These are phyloP conservation scores for Phylloporus sp. DNA, from an alignment of 1,284 basidiomycete genomes.

Conservation along the genomic window DNA sequence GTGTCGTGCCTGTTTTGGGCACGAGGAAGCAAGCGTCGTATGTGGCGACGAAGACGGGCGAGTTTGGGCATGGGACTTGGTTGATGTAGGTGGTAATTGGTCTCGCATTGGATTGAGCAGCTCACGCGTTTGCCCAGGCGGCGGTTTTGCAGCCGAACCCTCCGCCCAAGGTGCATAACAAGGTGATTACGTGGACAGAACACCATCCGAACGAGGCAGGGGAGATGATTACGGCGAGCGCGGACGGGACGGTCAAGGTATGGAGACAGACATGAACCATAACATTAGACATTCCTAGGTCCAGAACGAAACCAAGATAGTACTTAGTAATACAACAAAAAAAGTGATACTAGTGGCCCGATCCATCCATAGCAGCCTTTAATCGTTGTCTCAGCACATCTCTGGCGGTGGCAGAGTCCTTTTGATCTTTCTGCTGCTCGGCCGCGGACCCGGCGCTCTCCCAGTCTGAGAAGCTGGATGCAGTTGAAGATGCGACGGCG, in stretches of 20 bases:
- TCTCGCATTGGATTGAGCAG: neutral
- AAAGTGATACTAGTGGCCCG: conserved; percentile 18
- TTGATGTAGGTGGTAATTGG: conserved; percentile 65
- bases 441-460: conserved; percentile 34
- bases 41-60: conserved; percentile 90
- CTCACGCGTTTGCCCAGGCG: conserved; percentile 52
- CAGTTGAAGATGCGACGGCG: conserved; percentile 30
- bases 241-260: conserved; percentile 84
- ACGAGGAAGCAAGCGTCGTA: conserved; percentile 81
- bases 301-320: neutral
- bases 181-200: conserved; percentile 91
- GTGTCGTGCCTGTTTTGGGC: conserved; percentile 82
- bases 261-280: conserved; percentile 52
- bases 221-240: conserved; percentile 87
- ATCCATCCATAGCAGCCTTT: conserved; percentile 36
- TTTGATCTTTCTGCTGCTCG: conserved; percentile 27
- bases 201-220: conserved; percentile 81
- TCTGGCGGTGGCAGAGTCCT: conserved; percentile 24
- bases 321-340: conserved; percentile 30
- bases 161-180: conserved; percentile 77
- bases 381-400: conserved; percentile 35
- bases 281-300: neutral
- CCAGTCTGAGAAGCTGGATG: conserved; percentile 35
- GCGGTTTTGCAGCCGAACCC: conserved; percentile 67
- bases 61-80: conserved; percentile 92